Evolutionary conservation across 176 grass and related monocot genomes (phyloP).

Genomic region (Phyllostachys edulis): DNA sequence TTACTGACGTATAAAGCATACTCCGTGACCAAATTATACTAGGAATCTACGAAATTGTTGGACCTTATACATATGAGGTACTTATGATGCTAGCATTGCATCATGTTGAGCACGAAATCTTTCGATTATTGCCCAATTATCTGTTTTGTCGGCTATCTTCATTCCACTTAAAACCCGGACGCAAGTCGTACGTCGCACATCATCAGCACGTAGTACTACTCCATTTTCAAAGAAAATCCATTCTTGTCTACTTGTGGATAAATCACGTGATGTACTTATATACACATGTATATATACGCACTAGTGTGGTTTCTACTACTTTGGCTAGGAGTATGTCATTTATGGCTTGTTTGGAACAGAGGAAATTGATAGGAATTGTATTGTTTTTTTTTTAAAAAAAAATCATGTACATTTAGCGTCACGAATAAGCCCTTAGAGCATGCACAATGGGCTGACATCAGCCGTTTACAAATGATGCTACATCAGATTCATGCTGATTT

Average conservation of each 20-base stretch:
- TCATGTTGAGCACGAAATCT: neutral
- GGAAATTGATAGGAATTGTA: too few relatives aligned
- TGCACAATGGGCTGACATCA: too few relatives aligned
- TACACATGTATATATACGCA: too few relatives aligned
- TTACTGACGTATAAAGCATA: neutral
- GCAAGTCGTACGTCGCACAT: neutral
- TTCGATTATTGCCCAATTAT: neutral
- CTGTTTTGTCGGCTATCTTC: neutral
- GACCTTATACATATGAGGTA: neutral
- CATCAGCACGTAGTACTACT: neutral
- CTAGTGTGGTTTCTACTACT: too few relatives aligned
- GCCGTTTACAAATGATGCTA: too few relatives aligned
- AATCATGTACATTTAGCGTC: too few relatives aligned
- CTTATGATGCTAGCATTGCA: neutral
- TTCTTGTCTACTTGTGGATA: neutral
- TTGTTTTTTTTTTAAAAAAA: too few relatives aligned
- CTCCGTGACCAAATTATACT: neutral
- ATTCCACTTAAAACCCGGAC: neutral
- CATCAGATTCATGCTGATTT: too few relatives aligned
- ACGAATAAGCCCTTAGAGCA: too few relatives aligned
- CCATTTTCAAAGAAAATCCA: neutral
- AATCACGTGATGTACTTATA: too few relatives aligned
- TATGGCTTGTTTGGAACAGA: too few relatives aligned
- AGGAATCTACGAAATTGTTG: neutral
- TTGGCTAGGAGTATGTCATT: too few relatives aligned